Conservation (phyloP, 768 basidiomycete species). For the Thelephora ganbajun region DNA sequence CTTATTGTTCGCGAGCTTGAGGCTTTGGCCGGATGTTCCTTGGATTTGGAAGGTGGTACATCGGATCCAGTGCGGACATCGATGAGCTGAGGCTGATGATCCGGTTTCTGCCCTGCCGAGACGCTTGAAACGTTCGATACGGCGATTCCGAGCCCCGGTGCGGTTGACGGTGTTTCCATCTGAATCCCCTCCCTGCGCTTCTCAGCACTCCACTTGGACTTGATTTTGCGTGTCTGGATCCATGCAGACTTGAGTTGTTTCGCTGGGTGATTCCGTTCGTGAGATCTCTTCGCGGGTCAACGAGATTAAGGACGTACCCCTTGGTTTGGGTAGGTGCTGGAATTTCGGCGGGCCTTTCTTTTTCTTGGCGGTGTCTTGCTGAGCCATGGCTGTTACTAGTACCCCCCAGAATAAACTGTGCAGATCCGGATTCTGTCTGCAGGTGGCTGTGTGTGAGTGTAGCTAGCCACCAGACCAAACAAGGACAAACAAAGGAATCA, state of each 20-base stretch:
- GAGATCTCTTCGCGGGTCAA: slow-evolving; percentile 1
- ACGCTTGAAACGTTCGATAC: no score
- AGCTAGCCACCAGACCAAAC: background rate
- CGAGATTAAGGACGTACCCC: slow-evolving; percentile 32
- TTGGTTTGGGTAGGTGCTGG: slow-evolving; percentile 43
- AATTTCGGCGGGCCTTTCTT: slow-evolving; percentile 56
- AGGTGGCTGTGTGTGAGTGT: background rate
- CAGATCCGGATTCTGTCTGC: background rate
- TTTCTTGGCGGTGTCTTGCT: slow-evolving; percentile 22
- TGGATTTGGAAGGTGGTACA: no score
- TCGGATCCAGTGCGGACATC: no score
- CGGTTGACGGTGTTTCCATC: no score
- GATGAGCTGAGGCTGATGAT: no score
- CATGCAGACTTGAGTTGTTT: slow-evolving; percentile 72
- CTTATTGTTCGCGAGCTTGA: no score
- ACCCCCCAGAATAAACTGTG: background rate
- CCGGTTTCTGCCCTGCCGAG: no score
- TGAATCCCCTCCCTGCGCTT: slow-evolving; percentile 35
- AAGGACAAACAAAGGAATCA: background rate
- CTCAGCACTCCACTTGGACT: slow-evolving; percentile 63
- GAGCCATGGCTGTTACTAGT: slow-evolving; percentile 3
- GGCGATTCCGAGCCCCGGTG: no score
- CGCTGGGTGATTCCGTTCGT: slow-evolving; percentile 28
- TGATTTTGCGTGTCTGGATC: slow-evolving; percentile 65
- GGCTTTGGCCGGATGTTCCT: no score